Conservation (phyloP, 2,329 filamentous ascomycete species). For the Cryphonectria nitschkei region DNA sequence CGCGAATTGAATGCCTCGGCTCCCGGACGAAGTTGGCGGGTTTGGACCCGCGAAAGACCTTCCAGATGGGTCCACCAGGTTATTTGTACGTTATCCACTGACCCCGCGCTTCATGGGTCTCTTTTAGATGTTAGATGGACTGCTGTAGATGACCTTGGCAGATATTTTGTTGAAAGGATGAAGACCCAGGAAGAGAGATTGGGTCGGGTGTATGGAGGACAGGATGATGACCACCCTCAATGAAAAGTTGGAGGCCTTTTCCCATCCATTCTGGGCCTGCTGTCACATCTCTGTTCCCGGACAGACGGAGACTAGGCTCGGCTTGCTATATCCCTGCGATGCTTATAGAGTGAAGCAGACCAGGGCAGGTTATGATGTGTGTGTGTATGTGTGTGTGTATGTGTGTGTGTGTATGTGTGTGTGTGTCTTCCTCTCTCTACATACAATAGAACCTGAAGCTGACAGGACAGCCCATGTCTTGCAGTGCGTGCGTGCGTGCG, state of each 20-base stretch:
- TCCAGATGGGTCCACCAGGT: slow-evolving; percentile 20
- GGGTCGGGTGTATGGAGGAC: not conserved
- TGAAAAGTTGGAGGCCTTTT: not conserved
- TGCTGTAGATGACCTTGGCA: not conserved
- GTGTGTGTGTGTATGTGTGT: too few relatives aligned
- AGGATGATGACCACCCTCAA: not conserved
- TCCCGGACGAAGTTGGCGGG: slow-evolving; percentile 1
- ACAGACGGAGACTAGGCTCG: not conserved
- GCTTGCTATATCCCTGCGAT: too few relatives aligned
- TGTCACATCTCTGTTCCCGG: not conserved
- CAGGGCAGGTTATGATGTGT: too few relatives aligned
- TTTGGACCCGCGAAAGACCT: not conserved
- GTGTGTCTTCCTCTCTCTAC: not conserved
- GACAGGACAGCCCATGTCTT: too few relatives aligned
- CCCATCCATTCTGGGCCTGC: not conserved
- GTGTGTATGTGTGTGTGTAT: too few relatives aligned
- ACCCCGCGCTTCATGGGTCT: slow-evolving; percentile 16
- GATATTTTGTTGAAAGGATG: not conserved
- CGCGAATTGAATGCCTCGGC: slow-evolving; percentile 9
- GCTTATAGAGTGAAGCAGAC: not conserved
- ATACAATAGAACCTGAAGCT: too few relatives aligned
- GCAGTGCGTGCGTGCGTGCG: not conserved
- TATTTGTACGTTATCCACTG: slow-evolving; percentile 16
- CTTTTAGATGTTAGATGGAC: not conserved
- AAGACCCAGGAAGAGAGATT: not conserved